Evolutionary conservation across 2,329 filamentous ascomycete genomes (phyloP).

Genomic region (Alternaria alternata): DNA sequence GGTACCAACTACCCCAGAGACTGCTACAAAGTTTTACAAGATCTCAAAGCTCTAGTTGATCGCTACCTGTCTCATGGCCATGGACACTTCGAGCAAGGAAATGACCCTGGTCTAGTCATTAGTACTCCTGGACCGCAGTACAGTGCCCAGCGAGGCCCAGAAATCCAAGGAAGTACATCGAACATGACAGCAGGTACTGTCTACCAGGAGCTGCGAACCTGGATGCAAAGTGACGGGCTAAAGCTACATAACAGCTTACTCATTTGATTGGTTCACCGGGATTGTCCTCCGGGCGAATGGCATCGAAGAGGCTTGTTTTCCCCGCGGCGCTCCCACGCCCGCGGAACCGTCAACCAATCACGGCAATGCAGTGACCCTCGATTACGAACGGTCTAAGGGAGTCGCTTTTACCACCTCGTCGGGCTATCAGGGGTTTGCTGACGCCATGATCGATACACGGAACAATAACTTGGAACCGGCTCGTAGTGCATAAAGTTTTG

Average conservation of each 20-base stretch:
- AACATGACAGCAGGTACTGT: constrained; percentile 8
- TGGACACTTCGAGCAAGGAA: constrained; percentile 1
- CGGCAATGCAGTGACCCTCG: background rate
- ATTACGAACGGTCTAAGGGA: background rate
- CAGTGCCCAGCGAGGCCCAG: background rate
- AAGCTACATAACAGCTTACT: constrained; percentile 23
- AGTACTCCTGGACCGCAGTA: background rate
- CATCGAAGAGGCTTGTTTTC: background rate
- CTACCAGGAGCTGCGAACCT: constrained; percentile 26
- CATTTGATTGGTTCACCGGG: constrained; percentile 15
- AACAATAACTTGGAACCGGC: constrained; percentile 7
- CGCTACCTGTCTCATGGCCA: constrained; percentile 22
- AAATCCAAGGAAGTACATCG: constrained; percentile 1
- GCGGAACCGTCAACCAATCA: constrained; percentile 2
- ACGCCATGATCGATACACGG: constrained; percentile 1
- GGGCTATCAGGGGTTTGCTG: background rate
- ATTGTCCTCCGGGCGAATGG: background rate
- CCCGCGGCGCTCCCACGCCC: background rate
- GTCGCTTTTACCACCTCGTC: constrained; percentile 1
- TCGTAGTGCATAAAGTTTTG: background rate
- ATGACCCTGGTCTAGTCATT: background rate
- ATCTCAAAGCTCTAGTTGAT: constrained; percentile 31
- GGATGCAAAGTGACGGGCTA: constrained; percentile 28
- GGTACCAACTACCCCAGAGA: constrained; percentile 37
- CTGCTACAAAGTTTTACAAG: constrained; percentile 34